Conservation (phyloP, 371 early-diverging fungal genomes). For the Rhizomucor pusillus region DNA sequence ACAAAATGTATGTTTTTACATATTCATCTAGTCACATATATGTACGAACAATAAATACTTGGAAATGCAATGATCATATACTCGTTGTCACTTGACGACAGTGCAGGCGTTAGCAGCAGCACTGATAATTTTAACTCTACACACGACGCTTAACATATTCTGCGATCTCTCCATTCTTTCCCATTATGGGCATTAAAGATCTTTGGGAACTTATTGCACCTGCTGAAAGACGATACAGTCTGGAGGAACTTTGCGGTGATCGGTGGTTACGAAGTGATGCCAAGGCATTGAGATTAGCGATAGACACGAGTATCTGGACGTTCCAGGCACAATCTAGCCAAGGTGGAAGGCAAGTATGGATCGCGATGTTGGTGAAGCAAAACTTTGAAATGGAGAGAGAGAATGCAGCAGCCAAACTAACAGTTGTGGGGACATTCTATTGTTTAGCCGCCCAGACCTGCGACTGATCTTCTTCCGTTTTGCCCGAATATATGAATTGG, state of each 20-base stretch:
- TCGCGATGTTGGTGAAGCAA: no score
- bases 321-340: slow-evolving; percentile 21
- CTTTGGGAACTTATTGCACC: slow-evolving; percentile 14
- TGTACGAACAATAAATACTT: no score
- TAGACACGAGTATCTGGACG: slow-evolving; percentile 35
- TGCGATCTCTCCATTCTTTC: no score
- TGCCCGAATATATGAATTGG: slow-evolving; percentile 27
- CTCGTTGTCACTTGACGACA: no score
- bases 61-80: no score
- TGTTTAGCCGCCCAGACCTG: slow-evolving; percentile 18
- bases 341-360: slow-evolving; percentile 28
- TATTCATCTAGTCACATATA: no score
- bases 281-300: slow-evolving; percentile 25
- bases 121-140: no score
- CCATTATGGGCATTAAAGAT: slow-evolving; percentile 17
- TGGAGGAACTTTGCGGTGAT: slow-evolving; percentile 82
- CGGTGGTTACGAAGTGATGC: neutral
- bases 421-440: neutral
- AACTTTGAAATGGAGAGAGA: no score
- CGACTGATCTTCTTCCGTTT: slow-evolving; percentile 32
- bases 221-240: slow-evolving; percentile 56
- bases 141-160: no score
- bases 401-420: neutral
- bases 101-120: no score
- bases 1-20: no score